phyloP scores from a whole-genome alignment of 2,329 filamentous ascomycete genomes.

The Cercospora sesami region DNA sequence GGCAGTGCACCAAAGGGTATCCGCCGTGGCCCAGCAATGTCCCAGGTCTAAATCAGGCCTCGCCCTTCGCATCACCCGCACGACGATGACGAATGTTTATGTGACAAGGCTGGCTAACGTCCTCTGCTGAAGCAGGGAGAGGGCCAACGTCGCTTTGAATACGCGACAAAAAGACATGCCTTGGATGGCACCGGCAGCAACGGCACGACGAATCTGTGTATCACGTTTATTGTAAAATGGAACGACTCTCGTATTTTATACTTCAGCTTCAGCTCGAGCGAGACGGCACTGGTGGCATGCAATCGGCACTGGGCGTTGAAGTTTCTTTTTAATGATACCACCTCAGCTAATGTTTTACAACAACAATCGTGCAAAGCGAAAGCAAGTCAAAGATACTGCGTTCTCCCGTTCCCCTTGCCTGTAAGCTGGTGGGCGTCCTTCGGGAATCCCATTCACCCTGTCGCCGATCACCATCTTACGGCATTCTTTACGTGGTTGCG shows the following conservation, averaged over 20 bases:
- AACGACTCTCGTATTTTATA: conserved; percentile 16
- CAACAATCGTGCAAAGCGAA: conserved; percentile 3
- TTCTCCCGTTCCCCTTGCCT: background rate
- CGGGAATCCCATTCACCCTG: background rate
- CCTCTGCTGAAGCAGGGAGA: background rate
- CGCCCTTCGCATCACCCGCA: background rate
- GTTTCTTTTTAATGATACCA: conserved; percentile 9
- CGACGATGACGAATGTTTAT: conserved; percentile 3
- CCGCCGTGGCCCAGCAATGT: conserved; percentile 54
- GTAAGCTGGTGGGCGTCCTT: background rate
- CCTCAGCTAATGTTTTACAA: conserved; percentile 2
- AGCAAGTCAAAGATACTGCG: background rate
- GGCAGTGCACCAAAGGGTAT: conserved; percentile 50
- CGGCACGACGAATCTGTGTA: conserved; percentile 8
- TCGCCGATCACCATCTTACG: conserved; percentile 7
- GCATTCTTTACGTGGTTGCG: background rate
- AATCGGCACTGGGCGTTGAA: conserved; percentile 1
- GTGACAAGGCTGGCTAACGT: conserved; percentile 9
- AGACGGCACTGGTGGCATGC: conserved; percentile 5
- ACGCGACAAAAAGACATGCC: background rate
- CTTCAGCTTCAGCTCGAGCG: background rate
- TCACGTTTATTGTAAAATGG: background rate
- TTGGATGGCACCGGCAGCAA: conserved; percentile 1
- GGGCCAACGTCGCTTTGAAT: conserved; percentile 1
- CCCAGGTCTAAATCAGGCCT: conserved; percentile 52